Base-by-base conservation (phyloP, 2,329 filamentous ascomycete genomes). In the Orbilia blumenaviensis region DNA sequence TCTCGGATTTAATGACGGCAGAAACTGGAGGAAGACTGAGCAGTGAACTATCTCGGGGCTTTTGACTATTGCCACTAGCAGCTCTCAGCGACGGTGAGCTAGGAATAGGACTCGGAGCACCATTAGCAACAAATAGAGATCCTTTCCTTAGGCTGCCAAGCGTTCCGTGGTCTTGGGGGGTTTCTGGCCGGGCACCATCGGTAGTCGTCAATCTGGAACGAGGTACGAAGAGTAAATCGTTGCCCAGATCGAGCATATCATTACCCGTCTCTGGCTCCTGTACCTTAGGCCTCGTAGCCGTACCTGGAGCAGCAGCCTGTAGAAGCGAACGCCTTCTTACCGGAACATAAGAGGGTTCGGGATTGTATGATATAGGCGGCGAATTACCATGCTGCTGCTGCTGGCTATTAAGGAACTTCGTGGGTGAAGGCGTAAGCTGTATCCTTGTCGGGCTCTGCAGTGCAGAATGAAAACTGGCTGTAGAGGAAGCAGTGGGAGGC, bases 401-500 rank as follows among this genome's bases (percentile, higher is more conserved):
- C 5, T 42, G 42, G 2, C n/a, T 16, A 34, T 56, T 56, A 8
- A 50, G 32, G 14, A 63, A 58, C 56, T 75, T 75, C 21, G 71
- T 75, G 14, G 71, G 71, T 8, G 63, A 68, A 42, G 71, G 71
- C 4, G 63, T 68, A 25, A 68, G 64, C 63, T 74, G 69, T 16
- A 67, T 29, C 27, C 64, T 75, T 8, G 63, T 75, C 25, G 71
- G 71, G 52, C 71, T 75, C 63, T 75, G 71, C 63, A 75, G 38
- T 23, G 71, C 71, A 12, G 71, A 75, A 58, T 75, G 71, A 63
- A 75, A 75, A 64, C 71, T 75, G 64, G 63, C 71, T 56, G 71
- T 75, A 6, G 71, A 75, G 42, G 71, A 75, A 14, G 71, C 71
- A 25, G 71, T 75, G 12, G 71, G 63, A n/a, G 71, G 71, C 18